A percentile compares a stretch with the other conserved stretches of the same genome.
Evolutionary conservation across 441 rosid genomes (phyloP).

Genomic region (Bruguiera hainesii): DNA sequence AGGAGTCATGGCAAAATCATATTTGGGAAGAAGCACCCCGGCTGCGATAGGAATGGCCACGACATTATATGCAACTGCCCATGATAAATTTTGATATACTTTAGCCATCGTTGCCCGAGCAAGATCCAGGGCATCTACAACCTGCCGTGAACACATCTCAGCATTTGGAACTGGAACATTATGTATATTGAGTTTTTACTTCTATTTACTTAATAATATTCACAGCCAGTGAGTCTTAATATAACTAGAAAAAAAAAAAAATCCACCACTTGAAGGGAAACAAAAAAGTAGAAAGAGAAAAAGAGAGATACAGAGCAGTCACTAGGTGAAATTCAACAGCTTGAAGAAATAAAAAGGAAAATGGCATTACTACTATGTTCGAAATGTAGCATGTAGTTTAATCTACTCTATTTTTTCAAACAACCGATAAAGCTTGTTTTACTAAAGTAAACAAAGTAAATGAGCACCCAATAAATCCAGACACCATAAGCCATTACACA

Average conservation of each 20-base stretch:
- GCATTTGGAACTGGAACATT: background rate
- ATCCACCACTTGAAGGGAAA: too few relatives aligned
- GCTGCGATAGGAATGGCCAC: conserved; percentile 88
- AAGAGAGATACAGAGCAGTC: too few relatives aligned
- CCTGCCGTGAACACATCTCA: conserved; percentile 35
- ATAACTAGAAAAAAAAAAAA: background rate
- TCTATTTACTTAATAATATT: background rate
- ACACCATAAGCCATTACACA: background rate
- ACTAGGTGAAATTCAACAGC: too few relatives aligned
- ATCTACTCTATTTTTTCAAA: too few relatives aligned
- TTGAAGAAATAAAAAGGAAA: too few relatives aligned
- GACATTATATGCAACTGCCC: conserved; percentile 81
- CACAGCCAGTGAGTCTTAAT: conserved; percentile 1
- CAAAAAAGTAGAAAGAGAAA: too few relatives aligned
- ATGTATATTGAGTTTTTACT: conserved; percentile 3
- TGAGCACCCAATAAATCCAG: too few relatives aligned
- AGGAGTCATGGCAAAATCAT: conserved; percentile 88
- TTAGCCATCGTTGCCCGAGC: conserved; percentile 87
- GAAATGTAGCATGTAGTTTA: too few relatives aligned
- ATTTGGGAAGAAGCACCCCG: conserved; percentile 85
- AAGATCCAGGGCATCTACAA: conserved; percentile 77
- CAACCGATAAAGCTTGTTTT: too few relatives aligned
- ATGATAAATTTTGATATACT: conserved; percentile 85
- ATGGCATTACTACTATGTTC: too few relatives aligned
- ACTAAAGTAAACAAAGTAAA: too few relatives aligned